Base-by-base conservation (phyloP, 306 rosid species). In the Pachyrhizus erosus region DNA sequence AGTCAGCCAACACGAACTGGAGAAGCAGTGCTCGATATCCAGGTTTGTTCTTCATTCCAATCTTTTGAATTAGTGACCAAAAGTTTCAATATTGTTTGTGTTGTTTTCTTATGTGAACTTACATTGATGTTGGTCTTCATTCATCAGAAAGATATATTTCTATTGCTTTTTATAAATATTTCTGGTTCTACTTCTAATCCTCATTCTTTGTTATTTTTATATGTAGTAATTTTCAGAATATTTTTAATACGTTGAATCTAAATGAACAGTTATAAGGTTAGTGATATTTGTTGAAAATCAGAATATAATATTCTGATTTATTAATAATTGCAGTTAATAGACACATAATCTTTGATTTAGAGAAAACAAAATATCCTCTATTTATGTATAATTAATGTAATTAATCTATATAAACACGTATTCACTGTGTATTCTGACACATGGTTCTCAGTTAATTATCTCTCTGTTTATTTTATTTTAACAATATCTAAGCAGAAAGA, bases 1-100 rank as follows among this genome's bases (percentile, higher is more conserved):
- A 96, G 97, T 87, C 99, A 93, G 90, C 96, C 99, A 48, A 96
- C 99, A 78, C 97, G 99, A 77, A 96, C 98, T 1, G 99, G 99
- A 77, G 99, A 92, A 91, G 99, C 97, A 17, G 99, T 96, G 77
- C 84, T 96, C 83, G 99, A 96, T 45, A 86, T 96, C 80, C 99
- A 96, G 99, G 99, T 96, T 81, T 75, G 86, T 81, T 87, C 73
- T 74, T 64, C 49, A 70, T 80, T 43, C 71, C 21, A 24, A 40
- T 75, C 54, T 75, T 24, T 82, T 62, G 73, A 68, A 69, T 55
- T 24, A 39, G 23, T 78, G 29, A 69, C 9, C 7, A 76, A 33
- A 34, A 20, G 21, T 68, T 51, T 69, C 75, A 42, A 29, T 65
- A 43, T 68, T 81, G 15, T 58, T 61, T 69, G 34, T 60, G 29